phyloP scores from a whole-genome alignment of 2,329 filamentous ascomycete genomes.

The Cercospora sp. region DNA sequence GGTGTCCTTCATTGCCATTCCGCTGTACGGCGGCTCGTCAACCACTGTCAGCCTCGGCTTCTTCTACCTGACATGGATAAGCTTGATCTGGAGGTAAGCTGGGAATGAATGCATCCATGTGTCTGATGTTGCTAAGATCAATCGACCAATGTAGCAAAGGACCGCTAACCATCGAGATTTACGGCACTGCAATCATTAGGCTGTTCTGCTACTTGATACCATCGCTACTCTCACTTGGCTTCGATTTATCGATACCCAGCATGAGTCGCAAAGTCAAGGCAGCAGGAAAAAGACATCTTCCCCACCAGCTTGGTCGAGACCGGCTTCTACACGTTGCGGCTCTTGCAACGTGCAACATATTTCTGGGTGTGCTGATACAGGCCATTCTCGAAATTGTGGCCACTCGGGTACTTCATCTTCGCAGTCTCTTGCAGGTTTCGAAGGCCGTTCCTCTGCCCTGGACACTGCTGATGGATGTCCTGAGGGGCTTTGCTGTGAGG shows the following conservation, averaged over 20 bases:
- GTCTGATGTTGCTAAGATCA: not conserved
- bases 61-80: constrained; percentile 89
- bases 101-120: not conserved
- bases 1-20: constrained; percentile 68
- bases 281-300: constrained; percentile 57
- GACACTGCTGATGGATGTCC: constrained; percentile 58
- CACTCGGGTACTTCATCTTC: constrained; percentile 54
- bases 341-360: constrained; percentile 58
- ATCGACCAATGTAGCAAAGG: constrained; percentile 57
- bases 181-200: constrained; percentile 68
- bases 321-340: constrained; percentile 53
- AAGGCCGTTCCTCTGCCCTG: constrained; percentile 60
- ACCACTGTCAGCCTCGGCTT: constrained; percentile 83
- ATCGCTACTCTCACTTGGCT: constrained; percentile 68
- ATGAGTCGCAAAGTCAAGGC: constrained; percentile 69
- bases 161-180: constrained; percentile 71
- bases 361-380: constrained; percentile 57
- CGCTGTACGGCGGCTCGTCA: constrained; percentile 71
- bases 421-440: constrained; percentile 60
- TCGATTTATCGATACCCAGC: constrained; percentile 71
- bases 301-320: constrained; percentile 45
- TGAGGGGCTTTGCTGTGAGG: constrained; percentile 56
- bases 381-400: constrained; percentile 56
- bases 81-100: constrained; percentile 61
- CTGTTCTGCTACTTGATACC: constrained; percentile 71